Base-by-base conservation (phyloP, 257 asterid genomes). In the Salvia hispanica region DNA sequence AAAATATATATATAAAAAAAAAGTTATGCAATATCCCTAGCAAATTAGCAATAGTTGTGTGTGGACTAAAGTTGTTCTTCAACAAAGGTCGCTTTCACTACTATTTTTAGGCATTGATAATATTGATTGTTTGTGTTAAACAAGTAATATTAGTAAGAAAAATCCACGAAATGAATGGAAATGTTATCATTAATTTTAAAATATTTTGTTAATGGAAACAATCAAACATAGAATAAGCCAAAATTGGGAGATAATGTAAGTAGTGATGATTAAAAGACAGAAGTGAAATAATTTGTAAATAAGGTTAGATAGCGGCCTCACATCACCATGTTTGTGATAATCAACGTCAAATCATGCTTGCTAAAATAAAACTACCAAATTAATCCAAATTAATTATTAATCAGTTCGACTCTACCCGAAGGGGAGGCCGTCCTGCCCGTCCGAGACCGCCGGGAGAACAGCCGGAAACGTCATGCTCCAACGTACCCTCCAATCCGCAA, bases 281-380 rank as follows among this genome's bases (percentile, higher is more conserved):
- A 45, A 36, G 40, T 6, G 4, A 7, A 48, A 48, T n/a, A 48
- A 48, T 48, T n/a, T 5, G 3, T 66, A 66, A 15, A 69, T 39
- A 16, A 47, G 62, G 64, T 78, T 82, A 78, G 82, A 78, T 69
- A 75, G 83, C 86, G 83, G n/a, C 83, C 80, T 25, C 73, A 66
- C 81, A 75, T 83, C 83, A 79, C 71, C 13, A 67, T 75, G 48
- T 70, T 67, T 70, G 74, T 70, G 62, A 63, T 65, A 33, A 48
- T 64, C 70, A 70, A 67, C 66, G 47, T 57, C n/a, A 21, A 74
- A 72, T 73, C 77, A 78, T 21, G 25, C 25, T 36, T 36, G 39
- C 6, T 1, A 36, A 36, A 36, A 36, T 36, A 1, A 36, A 36
- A 36, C 6, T 5, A 36, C 39, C 39, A 36, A 36, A 36, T 36